Percentiles rank a stretch among this genome's conserved stretches.
These are phyloP conservation scores for Epichloe typhina DNA, from an alignment of 2,329 filamentous ascomycete genomes.

Conservation along the genomic window DNA sequence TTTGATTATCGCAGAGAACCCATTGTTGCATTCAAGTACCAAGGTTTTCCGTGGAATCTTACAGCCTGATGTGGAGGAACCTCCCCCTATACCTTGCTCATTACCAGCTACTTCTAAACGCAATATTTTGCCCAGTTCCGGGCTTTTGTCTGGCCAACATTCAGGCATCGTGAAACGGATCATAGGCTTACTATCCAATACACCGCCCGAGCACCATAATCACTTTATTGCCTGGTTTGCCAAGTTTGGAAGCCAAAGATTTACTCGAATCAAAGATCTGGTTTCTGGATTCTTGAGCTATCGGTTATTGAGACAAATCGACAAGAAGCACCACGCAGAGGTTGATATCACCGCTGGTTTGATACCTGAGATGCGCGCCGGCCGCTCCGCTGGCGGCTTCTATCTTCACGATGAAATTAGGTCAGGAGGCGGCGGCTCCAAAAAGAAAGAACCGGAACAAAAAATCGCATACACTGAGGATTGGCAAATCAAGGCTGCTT, in stretches of 20 bases:
- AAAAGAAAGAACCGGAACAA: slow-evolving; percentile 40
- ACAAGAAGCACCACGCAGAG: slow-evolving; percentile 47
- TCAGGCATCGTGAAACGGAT: slow-evolving; percentile 78
- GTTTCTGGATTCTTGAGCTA: slow-evolving; percentile 70
- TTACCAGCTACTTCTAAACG: not conserved
- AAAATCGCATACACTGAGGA: slow-evolving; percentile 61
- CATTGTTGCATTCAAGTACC: slow-evolving; percentile 46
- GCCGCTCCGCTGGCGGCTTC: slow-evolving; percentile 42
- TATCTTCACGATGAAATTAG: slow-evolving; percentile 69
- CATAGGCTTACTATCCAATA: slow-evolving; percentile 65
- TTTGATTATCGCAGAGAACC: slow-evolving; percentile 66
- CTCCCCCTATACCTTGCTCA: not conserved
- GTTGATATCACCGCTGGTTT: slow-evolving; percentile 52
- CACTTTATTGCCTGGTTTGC: slow-evolving; percentile 69
- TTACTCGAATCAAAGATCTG: slow-evolving; percentile 63
- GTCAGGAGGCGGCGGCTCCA: slow-evolving; percentile 31
- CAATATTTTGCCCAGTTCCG: slow-evolving; percentile 19
- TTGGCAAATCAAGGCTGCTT: slow-evolving; percentile 77
- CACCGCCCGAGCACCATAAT: slow-evolving; percentile 62
- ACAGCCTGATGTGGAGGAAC: slow-evolving; percentile 15
- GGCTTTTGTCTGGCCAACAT: slow-evolving; percentile 49
- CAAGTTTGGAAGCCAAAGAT: slow-evolving; percentile 51
- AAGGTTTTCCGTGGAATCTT: slow-evolving; percentile 28
- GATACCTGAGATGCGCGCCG: slow-evolving; percentile 58
- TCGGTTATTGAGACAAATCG: slow-evolving; percentile 57